Base-by-base conservation (phyloP, 202 grass and related monocot genomes). In the Setaria italica region DNA sequence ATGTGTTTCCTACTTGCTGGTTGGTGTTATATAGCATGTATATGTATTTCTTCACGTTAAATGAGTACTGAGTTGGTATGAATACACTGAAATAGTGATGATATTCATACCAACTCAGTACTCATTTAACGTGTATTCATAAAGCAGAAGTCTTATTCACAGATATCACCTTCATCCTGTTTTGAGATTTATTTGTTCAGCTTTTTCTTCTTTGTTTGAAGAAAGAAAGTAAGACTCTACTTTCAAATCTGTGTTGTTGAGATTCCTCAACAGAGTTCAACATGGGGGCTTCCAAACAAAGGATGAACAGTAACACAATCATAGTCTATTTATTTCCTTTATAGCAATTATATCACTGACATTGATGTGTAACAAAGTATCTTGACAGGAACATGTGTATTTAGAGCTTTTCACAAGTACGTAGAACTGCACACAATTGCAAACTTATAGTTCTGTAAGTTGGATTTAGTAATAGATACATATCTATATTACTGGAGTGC, bases 291-390 rank as follows among this genome's bases (percentile, higher is more conserved):
- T 73, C 42, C 78, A 60, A 88, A 55, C 11, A 77, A 91, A 78
- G 50, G 32, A 82, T 59, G 77, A n/a, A 68, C 60, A 70, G 57
- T 74, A 78, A 67, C 42, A 82, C 41, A 88, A 74, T 71, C 41
- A 85, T 67, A 72, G 72, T 76, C 71, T 85, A 82, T 85, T 91
- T 91, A 88, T 91, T 91, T 82, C 72, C 78, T 85, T 85, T 85
- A 85, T 85, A 63, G 65, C 58, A 79, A 72, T 69, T 88, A 85
- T 85, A 85, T 82, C 46, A 74, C 86, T 85, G 86, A 91, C 76
- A 84, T 90, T 84, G 81, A 81, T 85, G 66, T 88, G 56, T 94
- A 85, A 80, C 59, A 92, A 79, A 87, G 87, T 88, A 85, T 89
- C 73, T 48, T 79, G 49, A 89, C 47, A 54, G 77, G 70, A 82